Base-by-base conservation (phyloP, 768 basidiomycete genomes). In the Sarcodon sp. region DNA sequence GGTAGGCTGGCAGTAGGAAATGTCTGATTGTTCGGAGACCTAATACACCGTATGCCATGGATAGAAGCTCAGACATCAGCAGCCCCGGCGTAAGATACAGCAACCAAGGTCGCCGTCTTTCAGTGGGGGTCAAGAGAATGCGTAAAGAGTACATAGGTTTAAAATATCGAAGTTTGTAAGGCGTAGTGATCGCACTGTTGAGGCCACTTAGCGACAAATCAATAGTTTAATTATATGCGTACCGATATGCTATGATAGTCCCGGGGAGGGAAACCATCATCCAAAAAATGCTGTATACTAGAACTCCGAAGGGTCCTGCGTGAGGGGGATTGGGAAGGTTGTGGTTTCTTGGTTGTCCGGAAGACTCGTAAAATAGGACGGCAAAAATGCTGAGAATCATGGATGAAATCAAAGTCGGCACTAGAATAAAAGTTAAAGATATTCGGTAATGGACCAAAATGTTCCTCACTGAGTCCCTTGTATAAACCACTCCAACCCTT, bases 21-120 rank as follows among this genome's bases (percentile, higher is more conserved):
- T 75, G 52, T n/a, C 73, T 64, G 32, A 76, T 49, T 5, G 64
- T 57, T 33, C 69, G 62, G 33, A 75, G 56, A 33, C 71, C 61
- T 27, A 76, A 57, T 38, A 73, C 64, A 34, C 68, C 59, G 48
- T 73, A 77, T 8, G 61, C 54, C 11, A 78, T 63, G 50, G 75
- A 73, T 15, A 67, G 47, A 5, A 71, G 53, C 43, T 75, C 63
- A 0, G 69, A 63, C 3, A 64, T 57, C 35, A 77, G 63, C 37
- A 82, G 64, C 12, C 77, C 88, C 0, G 88, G 88, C 1, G 87
- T 89, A 37, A 86, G 55, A 59, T 87, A 91, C 39, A 91, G 61
- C 35, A 81, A 71, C 87, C 87, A 91, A 3, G 87, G 88, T 8
- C 73, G 73, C 31, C 75, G 73, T 46, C 80, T 77, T 61, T 91